Evolutionary conservation across 352 stramenopile species (phyloP), one percentile per base, ranked within the genome.

Genomic region (Phytophthora sp.): DNA sequence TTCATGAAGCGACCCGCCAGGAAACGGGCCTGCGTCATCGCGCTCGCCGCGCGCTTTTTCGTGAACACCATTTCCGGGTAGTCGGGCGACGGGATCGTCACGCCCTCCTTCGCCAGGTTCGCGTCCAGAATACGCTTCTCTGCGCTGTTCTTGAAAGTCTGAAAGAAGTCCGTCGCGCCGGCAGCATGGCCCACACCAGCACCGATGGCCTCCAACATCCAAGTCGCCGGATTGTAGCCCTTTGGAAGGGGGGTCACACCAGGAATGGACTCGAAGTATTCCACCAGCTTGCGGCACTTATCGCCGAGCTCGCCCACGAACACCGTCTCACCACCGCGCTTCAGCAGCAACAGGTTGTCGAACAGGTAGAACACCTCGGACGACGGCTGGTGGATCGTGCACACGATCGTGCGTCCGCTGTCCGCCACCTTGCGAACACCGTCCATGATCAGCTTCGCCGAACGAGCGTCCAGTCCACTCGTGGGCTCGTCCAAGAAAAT

Each of bases 331-430:
- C 82, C 63, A 84, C 66, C 66, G 23, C 60, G 66, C 42, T 71
- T 70, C 2, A 73, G 44, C 20, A 73, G 53, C n/a, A 73, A 76
- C n/a, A 96, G 46, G 38, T 81, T 79, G 74, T 97, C 88, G 55
- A 97, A 96, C 27, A 89, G 81, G 27, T 68, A 84, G 29, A 97
- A 96, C 11, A 97, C 83, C 41, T 97, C 85, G 3, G 75, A 87
- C 15, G 77, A 86, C 16, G 92, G 90, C 69, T 97, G 90, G 71
- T 97, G 91, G 71, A 98, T 98, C 33, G 89, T 97, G 50, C 91
- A 95, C 1, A 96, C 66, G 18, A 98, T 82, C 16, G 80, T 91
- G 11, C 76, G 63, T 12, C 88, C 86, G 29, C 73, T 79, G 44
- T 57, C 53, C 11, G 89, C 86, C 49, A 96, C 77, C 51, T 93